Evolutionary conservation across 2,329 filamentous ascomycete genomes (phyloP), one percentile per base, ranked within the genome.

Genomic region (Phaeosphaeria sp.): DNA sequence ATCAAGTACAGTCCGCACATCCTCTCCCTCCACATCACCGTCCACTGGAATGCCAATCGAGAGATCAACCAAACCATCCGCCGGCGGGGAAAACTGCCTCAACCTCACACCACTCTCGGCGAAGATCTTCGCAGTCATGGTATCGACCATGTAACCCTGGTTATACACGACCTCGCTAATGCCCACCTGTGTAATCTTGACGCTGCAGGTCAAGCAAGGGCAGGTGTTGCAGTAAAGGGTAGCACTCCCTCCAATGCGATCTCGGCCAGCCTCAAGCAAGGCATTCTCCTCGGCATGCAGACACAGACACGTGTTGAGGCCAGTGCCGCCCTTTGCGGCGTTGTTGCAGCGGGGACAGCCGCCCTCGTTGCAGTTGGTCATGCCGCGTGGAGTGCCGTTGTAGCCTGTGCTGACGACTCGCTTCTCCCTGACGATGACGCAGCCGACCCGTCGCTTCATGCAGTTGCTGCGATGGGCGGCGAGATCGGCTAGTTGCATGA

Each of bases 231-330:
- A 97, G 79, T 97, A 99, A 24, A 99, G 81, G 49, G 92, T 91
- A 39, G 91, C 87, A 4, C 89, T 91, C 54, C 92, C 90, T 20
- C 92, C 84, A 66, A 99, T 92, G 56, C 95, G 85, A 78, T 98
- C 95, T 67, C 95, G 84, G 0, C 95, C 95, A 20, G 95, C 95
- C 81, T 99, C 95, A 9, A 99, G 83, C 56, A 99, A 83, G 1
- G 95, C 95, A 76, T 99, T 99, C 80, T 99, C 95, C 81, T 99
- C 95, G 0, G 95, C 95, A 76, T 99, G 95, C n/a, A 99, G 87
- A 76, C 95, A 99, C 49, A 98, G 84, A 73, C 95, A 99, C 6
- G 94, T 97, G 4, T 89, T 88, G 20, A 99, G 84, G 0, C 86
- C 88, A 46, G 89, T 84, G 22, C 95, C 95, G 24, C 84, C 86